Evolutionary conservation across 768 basidiomycete species (phyloP), one percentile per base, ranked within the genome.

Genomic region (Podaxis carcinomalis): DNA sequence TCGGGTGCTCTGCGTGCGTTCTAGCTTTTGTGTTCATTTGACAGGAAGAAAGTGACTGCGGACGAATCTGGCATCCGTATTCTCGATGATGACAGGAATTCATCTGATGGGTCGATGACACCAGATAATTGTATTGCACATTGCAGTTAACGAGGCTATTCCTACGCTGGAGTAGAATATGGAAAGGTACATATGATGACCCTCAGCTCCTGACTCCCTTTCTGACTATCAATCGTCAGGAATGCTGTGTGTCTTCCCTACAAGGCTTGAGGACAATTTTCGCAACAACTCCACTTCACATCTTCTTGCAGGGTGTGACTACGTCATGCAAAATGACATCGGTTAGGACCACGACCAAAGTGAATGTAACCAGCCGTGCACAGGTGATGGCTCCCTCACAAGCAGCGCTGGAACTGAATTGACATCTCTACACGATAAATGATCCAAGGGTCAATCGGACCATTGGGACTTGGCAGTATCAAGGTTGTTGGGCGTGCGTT

Each of bases 401-500:
- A 82, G 81, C 62, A 82, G 82, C 5, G 79, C 77, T 1, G 79
- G 1, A 64, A 75, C 67, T 74, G 69, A 39, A 66, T 83, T 3
- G 75, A 79, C 57, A 67, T 84, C 27, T 83, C 56, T 78, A 80
- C 28, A 59, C 68, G 2, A 58, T 71, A 5, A 23, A 0, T 2
- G 75, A 77, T 39, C 77, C 82, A 4, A 36, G 72, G 1, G 63
- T 71, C 7, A 80, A 83, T 0, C 59, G 66, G 13, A 75, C 73
- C 3, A 77, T 80, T 25, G 81, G 80, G 2, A 69, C 69, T 2
- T 85, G 83, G 83, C 51, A 70, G 11, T 81, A 77, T 4, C 68
- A 80, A 1, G 83, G 83, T 23, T 85, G 83, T 65, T 83, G 11
- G 11, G 28, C 50, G 58, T 59, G n/a, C 13, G 40, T 42, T 5